These are phyloP conservation scores for Babesia gibsoni DNA, from an alignment of 169 alveolate species.

Conservation along the genomic window DNA sequence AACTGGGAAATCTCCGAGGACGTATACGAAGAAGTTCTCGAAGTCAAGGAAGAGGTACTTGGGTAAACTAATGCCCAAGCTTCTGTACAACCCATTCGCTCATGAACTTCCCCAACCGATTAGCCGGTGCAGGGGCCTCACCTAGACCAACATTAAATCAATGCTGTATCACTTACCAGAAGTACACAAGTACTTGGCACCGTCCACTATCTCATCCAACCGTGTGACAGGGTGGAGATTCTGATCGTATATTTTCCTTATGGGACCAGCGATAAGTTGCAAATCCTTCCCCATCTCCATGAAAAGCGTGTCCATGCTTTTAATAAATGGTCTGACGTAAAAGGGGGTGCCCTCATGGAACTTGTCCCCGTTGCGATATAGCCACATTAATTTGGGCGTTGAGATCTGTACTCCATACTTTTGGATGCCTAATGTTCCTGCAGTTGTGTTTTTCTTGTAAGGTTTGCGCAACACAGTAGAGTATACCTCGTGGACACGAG, in stretches of 20 bases:
- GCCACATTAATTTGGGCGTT: conserved; percentile 83
- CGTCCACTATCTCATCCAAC: conserved; percentile 80
- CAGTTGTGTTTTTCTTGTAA: conserved; percentile 55
- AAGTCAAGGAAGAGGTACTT: conserved; percentile 58
- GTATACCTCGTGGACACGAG: conserved; percentile 76
- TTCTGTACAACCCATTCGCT: conserved; percentile 78
- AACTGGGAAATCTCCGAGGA: conserved; percentile 71
- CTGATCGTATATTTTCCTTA: conserved; percentile 82
- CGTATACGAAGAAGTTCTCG: conserved; percentile 58
- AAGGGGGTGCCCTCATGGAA: conserved; percentile 83
- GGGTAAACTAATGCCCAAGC: conserved; percentile 29
- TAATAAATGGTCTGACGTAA: conserved; percentile 77
- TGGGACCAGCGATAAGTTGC: conserved; percentile 84
- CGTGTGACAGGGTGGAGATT: conserved; percentile 71
- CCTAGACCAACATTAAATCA: conserved; percentile 57
- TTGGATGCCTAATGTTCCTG: conserved; percentile 80
- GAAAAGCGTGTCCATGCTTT: conserved; percentile 71
- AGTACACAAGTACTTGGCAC: conserved; percentile 85
- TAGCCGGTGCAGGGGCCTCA: conserved; percentile 84
- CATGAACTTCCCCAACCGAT: conserved; percentile 75
- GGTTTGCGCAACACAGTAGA: conserved; percentile 66
- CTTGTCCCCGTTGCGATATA: conserved; percentile 87
- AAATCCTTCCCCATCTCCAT: conserved; percentile 74
- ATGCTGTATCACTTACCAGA: conserved; percentile 66
- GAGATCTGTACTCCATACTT: conserved; percentile 80